These are phyloP conservation scores for Ceratobasidium sp. DNA, from an alignment of 1,284 basidiomycete species.

Conservation along the genomic window DNA sequence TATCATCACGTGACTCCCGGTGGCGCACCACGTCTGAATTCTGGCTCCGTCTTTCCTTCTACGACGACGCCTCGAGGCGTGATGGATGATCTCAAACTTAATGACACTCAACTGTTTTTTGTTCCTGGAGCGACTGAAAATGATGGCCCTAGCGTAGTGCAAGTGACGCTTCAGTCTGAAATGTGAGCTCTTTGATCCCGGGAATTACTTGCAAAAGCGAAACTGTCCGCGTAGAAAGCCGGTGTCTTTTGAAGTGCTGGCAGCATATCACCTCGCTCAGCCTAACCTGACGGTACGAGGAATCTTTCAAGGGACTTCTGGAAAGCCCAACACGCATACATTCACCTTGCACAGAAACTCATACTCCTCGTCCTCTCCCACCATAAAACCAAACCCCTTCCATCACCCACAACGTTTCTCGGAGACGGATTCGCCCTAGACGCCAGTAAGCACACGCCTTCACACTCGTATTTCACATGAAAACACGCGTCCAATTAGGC, in stretches of 20 bases:
- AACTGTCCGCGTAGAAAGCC: constrained; percentile 18
- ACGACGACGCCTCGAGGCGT: constrained; percentile 43
- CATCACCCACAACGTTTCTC: constrained; percentile 13
- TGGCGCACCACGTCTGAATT: constrained; percentile 1
- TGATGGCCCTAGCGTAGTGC: constrained; percentile 29
- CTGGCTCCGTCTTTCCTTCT: constrained; percentile 44
- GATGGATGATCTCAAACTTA: constrained; percentile 45
- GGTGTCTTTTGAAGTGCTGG: constrained; percentile 26
- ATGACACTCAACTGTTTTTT: constrained; percentile 38
- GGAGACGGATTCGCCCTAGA: constrained; percentile 37
- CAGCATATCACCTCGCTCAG: constrained; percentile 32
- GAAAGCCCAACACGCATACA: constrained; percentile 33
- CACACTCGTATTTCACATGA: not conserved
- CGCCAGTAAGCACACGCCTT: constrained; percentile 28
- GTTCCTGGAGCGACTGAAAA: constrained; percentile 29
- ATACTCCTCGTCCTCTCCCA: constrained; percentile 32
- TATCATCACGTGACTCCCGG: constrained; percentile 16
- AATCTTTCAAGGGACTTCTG: not conserved
- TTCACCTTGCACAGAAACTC: constrained; percentile 37
- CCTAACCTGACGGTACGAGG: constrained; percentile 29
- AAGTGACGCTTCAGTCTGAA: constrained; percentile 39
- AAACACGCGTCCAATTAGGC: not conserved
- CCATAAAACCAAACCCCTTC: constrained; percentile 33
- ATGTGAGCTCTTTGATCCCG: constrained; percentile 7
- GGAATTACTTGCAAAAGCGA: not conserved